phyloP scores from a whole-genome alignment of 2,329 filamentous ascomycete species.

The Penicillium sp. region DNA sequence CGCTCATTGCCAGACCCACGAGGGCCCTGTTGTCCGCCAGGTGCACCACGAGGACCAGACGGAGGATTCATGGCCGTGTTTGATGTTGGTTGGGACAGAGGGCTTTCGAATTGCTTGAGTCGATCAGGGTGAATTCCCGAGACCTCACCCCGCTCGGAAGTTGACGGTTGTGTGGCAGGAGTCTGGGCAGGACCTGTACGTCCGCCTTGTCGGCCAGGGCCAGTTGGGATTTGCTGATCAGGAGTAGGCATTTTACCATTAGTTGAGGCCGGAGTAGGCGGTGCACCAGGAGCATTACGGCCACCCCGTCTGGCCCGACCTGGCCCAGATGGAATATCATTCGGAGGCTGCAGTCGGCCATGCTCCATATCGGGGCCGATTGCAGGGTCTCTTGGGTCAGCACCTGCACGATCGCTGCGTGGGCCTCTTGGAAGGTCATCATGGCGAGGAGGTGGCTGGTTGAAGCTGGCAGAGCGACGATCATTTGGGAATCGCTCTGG shows the following conservation, averaged over 20 bases:
- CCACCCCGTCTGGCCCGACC: constrained; percentile 29
- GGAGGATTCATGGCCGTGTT: constrained; percentile 30
- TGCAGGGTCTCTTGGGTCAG: constrained; percentile 40
- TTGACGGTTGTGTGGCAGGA: constrained; percentile 32
- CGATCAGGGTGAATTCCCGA: constrained; percentile 57
- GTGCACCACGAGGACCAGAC: constrained; percentile 42
- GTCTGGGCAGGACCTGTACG: constrained; percentile 36
- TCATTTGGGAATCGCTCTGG: constrained; percentile 41
- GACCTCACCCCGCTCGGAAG: constrained; percentile 35
- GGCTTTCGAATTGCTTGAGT: constrained; percentile 41
- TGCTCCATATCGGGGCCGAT: constrained; percentile 45
- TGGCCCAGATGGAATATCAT: constrained; percentile 57
- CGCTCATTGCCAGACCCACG: constrained; percentile 40
- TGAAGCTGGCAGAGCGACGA: constrained; percentile 31
- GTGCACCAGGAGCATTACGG: constrained; percentile 30
- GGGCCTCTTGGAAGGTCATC: constrained; percentile 56
- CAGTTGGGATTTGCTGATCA: constrained; percentile 46
- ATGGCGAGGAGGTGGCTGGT: constrained; percentile 30
- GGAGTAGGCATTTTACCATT: constrained; percentile 24
- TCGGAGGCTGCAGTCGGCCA: constrained; percentile 47
- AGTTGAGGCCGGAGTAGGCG: constrained; percentile 15
- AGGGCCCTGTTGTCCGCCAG: constrained; percentile 38
- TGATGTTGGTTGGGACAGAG: constrained; percentile 15
- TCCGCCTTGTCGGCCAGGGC: constrained; percentile 41
- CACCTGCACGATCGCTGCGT: constrained; percentile 43